Base-by-base conservation (phyloP, 805 yeast species). In the Yarrowia osloensis region DNA sequence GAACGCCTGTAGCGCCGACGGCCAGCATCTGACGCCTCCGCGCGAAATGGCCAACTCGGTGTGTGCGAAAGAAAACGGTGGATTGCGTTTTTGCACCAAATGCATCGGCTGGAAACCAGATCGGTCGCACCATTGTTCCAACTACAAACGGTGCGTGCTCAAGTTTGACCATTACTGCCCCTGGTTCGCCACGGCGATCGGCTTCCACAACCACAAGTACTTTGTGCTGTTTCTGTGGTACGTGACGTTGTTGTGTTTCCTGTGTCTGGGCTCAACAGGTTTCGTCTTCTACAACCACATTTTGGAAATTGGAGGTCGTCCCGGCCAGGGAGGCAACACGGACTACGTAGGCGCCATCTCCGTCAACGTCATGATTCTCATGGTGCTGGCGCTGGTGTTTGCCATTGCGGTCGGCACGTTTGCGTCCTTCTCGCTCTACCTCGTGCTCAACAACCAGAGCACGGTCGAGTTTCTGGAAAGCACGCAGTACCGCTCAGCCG, bases 131-230 rank as follows among this genome's bases (percentile, higher is more conserved):
- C 82, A 80, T 68, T 80, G 82, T 71, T 70, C 79, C 31, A 71
- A 75, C 42, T 80, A 82, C 71, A 69, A 74, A 28, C 67, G 69
- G 22, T 80, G 82, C 66, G 74, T 80, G 21, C 70, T 80, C 76
- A 81, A 69, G 82, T 88, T 76, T 91, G 93, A 67, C 81, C 89
- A 68, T 84, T 84, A 77, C 78, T 96, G 76, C 83, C 98, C 98
- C 0, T 94, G 98, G 98, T 91, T 92, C 76, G 88, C 96, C 1
- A 81, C 86, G 5, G 93, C 98, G 76, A 84, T 94, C 68, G 98
- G 98, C 0, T 88, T 85, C 77, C 78, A 79, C 31, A 94, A 94
- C 77, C 92, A 90, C 70, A 89, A 91, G 77, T 85, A 80, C 74
- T 94, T 93, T 73, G 75, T 91, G 29, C 97, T 91, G 74, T 89